Percentiles rank a stretch among this genome's conserved stretches.
Conservation (phyloP, 1,284 basidiomycete species). For the Boletus hoseneyae region DNA sequence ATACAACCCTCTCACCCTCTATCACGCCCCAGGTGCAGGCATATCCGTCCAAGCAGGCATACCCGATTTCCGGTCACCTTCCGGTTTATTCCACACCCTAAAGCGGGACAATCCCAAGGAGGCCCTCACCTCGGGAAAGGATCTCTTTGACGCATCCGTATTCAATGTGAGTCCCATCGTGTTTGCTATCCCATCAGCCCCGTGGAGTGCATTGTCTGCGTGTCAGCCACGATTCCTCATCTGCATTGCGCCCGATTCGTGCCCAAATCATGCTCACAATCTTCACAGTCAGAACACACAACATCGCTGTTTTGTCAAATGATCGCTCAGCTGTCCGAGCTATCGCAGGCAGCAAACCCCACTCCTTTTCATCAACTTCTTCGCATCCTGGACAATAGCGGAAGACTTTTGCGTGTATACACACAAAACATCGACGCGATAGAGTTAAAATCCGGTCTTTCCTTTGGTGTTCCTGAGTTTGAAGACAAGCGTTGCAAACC, state of each 20-base stretch:
- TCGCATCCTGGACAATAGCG: slow-evolving; percentile 71
- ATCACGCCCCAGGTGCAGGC: slow-evolving; percentile 68
- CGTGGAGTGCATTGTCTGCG: not conserved
- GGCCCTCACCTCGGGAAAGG: slow-evolving; percentile 73
- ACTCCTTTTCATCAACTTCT: slow-evolving; percentile 83
- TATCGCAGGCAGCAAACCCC: slow-evolving; percentile 73
- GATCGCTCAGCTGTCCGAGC: slow-evolving; percentile 77
- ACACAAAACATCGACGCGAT: slow-evolving; percentile 95
- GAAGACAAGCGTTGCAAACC: slow-evolving; percentile 50
- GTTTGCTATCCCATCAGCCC: not conserved
- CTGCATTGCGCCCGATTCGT: slow-evolving; percentile 3
- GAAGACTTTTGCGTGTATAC: slow-evolving; percentile 83
- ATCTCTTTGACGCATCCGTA: slow-evolving; percentile 88
- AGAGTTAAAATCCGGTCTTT: slow-evolving; percentile 81
- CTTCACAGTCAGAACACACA: slow-evolving; percentile 60
- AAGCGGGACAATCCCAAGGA: slow-evolving; percentile 79
- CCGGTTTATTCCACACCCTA: slow-evolving; percentile 77
- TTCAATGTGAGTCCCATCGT: slow-evolving; percentile 65
- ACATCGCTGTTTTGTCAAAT: slow-evolving; percentile 85
- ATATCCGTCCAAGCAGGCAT: slow-evolving; percentile 90
- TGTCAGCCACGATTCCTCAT: not conserved
- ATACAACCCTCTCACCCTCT: not conserved
- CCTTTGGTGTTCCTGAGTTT: slow-evolving; percentile 69
- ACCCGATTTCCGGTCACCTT: slow-evolving; percentile 86
- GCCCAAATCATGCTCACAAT: slow-evolving; percentile 20